phyloP scores from a whole-genome alignment of 768 basidiomycete species.

The Gloeophyllum trabeum region DNA sequence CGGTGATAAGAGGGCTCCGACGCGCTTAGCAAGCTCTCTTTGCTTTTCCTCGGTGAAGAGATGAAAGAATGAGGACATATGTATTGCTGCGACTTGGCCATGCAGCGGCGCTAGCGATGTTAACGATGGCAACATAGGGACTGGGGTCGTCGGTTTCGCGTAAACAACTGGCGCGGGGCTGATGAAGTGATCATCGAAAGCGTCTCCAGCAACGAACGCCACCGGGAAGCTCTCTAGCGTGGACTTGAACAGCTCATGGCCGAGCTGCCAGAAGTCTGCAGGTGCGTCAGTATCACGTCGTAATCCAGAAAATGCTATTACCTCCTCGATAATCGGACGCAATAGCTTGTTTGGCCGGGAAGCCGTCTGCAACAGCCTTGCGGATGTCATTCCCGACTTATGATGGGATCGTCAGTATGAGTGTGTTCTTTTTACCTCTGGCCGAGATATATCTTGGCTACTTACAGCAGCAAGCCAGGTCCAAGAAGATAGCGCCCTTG shows the following conservation, averaged over 20 bases:
- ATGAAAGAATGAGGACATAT: conserved; percentile 38
- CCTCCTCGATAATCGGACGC: conserved; percentile 12
- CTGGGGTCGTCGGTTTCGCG: conserved; percentile 8
- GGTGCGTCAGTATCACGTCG: too few relatives aligned
- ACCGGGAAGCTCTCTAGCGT: conserved; percentile 41
- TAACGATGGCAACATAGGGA: conserved; percentile 19
- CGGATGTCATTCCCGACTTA: conserved; percentile 5
- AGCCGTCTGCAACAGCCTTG: background rate
- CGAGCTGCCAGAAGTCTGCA: conserved; percentile 48
- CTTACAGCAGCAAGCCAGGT: conserved; percentile 35
- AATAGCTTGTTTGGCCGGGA: background rate
- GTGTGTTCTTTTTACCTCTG: too few relatives aligned
- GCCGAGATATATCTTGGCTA: too few relatives aligned
- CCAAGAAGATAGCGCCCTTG: conserved; percentile 26
- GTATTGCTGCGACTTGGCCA: conserved; percentile 36
- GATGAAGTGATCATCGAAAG: conserved; percentile 34
- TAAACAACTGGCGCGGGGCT: conserved; percentile 17
- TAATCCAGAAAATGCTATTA: too few relatives aligned
- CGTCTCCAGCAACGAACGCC: conserved; percentile 43
- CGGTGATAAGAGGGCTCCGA: conserved; percentile 30
- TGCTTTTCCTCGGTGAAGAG: conserved; percentile 32
- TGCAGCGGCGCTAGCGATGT: conserved; percentile 32
- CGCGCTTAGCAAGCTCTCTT: conserved; percentile 25
- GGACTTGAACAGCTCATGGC: conserved; percentile 48
- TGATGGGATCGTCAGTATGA: background rate